These are phyloP conservation scores for Fermentozyma sake DNA, from an alignment of 1,139 yeast genomes.

Conservation along the genomic window DNA sequence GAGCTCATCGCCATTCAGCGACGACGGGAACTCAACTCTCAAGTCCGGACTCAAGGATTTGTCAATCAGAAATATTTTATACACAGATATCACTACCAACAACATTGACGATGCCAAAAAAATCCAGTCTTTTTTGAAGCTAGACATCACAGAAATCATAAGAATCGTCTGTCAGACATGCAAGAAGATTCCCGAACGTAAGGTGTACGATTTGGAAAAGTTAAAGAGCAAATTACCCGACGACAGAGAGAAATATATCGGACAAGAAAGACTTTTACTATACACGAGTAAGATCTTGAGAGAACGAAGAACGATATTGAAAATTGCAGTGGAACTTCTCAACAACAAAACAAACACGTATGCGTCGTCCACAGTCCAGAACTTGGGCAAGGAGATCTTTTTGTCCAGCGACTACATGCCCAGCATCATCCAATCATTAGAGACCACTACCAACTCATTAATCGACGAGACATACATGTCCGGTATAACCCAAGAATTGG, in stretches of 20 bases:
- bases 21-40: not conserved
- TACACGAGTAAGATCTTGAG: conserved; percentile 34
- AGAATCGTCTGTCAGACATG: conserved; percentile 42
- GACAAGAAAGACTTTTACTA: conserved; percentile 25
- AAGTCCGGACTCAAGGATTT: conserved; percentile 21
- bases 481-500: conserved; percentile 16
- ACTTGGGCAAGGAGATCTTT: conserved; percentile 36
- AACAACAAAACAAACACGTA: conserved; percentile 29
- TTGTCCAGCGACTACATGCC: conserved; percentile 23
- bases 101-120: conserved; percentile 36
- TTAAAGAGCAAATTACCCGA: conserved; percentile 33
- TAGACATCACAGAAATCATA: conserved; percentile 40
- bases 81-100: conserved; percentile 27
- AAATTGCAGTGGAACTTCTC: conserved; percentile 35
- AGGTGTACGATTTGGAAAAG: conserved; percentile 16
- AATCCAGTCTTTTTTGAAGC: conserved; percentile 27
- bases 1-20: conserved; percentile 33
- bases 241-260: conserved; percentile 28
- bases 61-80: conserved; percentile 36
- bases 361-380: conserved; percentile 29
- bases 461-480: conserved; percentile 9
- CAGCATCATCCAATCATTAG: conserved; percentile 20
- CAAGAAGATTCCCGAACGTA: conserved; percentile 31
- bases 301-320: conserved; percentile 44
- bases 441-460: conserved; percentile 8